Percentiles rank a stretch among this genome's conserved stretches.
Evolutionary conservation across 306 rosid genomes (phyloP).

Genomic region (Glycine latifolia): DNA sequence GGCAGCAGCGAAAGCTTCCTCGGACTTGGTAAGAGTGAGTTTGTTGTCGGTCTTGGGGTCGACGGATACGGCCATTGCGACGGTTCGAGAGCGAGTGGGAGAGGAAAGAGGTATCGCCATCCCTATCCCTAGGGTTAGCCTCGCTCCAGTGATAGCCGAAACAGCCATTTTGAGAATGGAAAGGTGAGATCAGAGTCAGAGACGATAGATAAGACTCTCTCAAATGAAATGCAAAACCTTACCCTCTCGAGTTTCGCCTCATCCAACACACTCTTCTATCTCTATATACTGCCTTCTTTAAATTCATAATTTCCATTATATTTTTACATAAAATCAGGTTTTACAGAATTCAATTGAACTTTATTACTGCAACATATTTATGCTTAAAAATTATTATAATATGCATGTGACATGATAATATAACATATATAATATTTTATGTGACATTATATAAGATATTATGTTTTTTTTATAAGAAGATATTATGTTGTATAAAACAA

Average conservation of each 20-base stretch:
- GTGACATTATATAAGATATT: too few species aligned
- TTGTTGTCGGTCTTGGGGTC: slow-evolving; percentile 70
- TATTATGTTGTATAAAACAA: not conserved
- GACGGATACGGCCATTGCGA: slow-evolving; percentile 77
- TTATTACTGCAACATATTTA: too few species aligned
- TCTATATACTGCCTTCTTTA: too few species aligned
- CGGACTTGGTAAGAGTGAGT: slow-evolving; percentile 77
- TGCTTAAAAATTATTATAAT: too few species aligned
- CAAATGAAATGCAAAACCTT: not conserved
- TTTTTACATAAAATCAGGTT: too few species aligned
- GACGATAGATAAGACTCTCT: not conserved
- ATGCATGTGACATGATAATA: too few species aligned
- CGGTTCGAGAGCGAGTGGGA: not conserved
- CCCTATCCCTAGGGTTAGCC: slow-evolving; percentile 47
- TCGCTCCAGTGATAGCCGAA: slow-evolving; percentile 38
- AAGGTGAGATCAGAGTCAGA: not conserved
- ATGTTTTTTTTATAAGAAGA: too few species aligned
- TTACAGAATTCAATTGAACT: too few species aligned
- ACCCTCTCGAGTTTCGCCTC: not conserved
- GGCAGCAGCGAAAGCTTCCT: slow-evolving; percentile 89
- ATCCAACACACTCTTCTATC: not conserved
- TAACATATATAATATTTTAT: too few species aligned
- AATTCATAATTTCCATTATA: too few species aligned
- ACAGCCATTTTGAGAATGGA: slow-evolving; percentile 9
- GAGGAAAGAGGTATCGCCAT: slow-evolving; percentile 40